Conservation (phyloP, 176 grass and related monocot species). For the Triticum urartu region DNA sequence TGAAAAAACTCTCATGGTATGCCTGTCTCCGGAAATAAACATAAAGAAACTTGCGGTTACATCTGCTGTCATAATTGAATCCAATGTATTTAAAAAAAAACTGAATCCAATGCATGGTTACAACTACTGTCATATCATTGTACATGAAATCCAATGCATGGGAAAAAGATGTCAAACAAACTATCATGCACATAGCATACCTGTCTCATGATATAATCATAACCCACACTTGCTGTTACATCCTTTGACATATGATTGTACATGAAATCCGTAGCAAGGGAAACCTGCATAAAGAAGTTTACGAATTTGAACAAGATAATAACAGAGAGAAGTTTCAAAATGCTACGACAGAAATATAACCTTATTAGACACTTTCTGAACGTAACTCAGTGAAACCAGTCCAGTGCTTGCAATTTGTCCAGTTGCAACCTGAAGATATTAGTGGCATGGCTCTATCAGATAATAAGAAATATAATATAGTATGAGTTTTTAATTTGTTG, state of each 20-base stretch:
- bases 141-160: constrained; percentile 79
- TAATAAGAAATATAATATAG: background rate
- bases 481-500: background rate
- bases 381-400: constrained; percentile 60
- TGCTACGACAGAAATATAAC: constrained; percentile 29
- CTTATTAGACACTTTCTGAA: constrained; percentile 80
- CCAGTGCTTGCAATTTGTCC: constrained; percentile 63
- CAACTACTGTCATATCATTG: constrained; percentile 45
- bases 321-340: constrained; percentile 5
- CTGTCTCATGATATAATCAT: constrained; percentile 87
- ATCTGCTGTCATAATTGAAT: constrained; percentile 48
- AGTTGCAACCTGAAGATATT: constrained; percentile 63
- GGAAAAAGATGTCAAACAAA: constrained; percentile 19
- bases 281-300: constrained; percentile 52
- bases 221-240: constrained; percentile 65
- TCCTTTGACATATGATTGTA: constrained; percentile 63
- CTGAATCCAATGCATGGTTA: constrained; percentile 65
- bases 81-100: constrained; percentile 36
- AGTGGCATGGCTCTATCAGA: constrained; percentile 20
- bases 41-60: constrained; percentile 57
- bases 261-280: constrained; percentile 80
- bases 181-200: constrained; percentile 34
- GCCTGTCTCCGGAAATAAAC: constrained; percentile 71
- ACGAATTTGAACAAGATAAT: constrained; percentile 5
- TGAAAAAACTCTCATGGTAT: constrained; percentile 15